A percentile compares a stretch with the other conserved stretches of the same genome.
phyloP scores from a whole-genome alignment of 768 basidiomycete genomes.

The Boletus vermiculosoides region DNA sequence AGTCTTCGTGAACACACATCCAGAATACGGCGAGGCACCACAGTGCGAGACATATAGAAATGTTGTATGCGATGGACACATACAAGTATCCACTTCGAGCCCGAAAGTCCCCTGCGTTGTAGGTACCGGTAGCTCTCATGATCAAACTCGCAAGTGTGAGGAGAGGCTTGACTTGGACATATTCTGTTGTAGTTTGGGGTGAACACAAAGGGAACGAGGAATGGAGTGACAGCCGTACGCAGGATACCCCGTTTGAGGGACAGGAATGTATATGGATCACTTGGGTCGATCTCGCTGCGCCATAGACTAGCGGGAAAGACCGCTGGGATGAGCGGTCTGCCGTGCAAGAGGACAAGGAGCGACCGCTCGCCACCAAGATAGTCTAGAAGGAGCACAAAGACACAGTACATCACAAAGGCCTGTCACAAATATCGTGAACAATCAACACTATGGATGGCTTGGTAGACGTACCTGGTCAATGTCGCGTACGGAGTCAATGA shows the following conservation, averaged over 20 bases:
- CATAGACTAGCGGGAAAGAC: too few relatives aligned
- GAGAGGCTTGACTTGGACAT: slow-evolving; percentile 94
- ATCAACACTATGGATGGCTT: too few relatives aligned
- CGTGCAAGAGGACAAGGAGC: too few relatives aligned
- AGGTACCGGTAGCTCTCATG: slow-evolving; percentile 83
- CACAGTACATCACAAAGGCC: too few relatives aligned
- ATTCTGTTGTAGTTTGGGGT: slow-evolving; percentile 57
- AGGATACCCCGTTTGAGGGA: slow-evolving; percentile 94
- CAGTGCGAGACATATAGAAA: slow-evolving; percentile 73
- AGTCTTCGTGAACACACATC: slow-evolving; percentile 86
- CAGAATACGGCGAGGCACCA: slow-evolving; percentile 98
- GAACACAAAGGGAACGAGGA: background rate
- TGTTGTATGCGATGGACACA: slow-evolving; percentile 81
- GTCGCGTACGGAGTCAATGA: too few relatives aligned
- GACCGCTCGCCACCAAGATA: too few relatives aligned
- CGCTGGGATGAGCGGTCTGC: too few relatives aligned
- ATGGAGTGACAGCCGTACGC: slow-evolving; percentile 47
- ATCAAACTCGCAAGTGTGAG: slow-evolving; percentile 82
- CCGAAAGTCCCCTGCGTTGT: slow-evolving; percentile 85
- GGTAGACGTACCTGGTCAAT: too few relatives aligned
- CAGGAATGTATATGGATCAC: slow-evolving; percentile 92
- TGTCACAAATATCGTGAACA: too few relatives aligned
- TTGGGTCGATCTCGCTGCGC: slow-evolving; percentile 62
- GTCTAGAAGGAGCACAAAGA: too few relatives aligned
- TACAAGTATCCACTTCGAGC: slow-evolving; percentile 89